phyloP scores from a whole-genome alignment of 495 filamentous ascomycete species.

The Aspergillus campestris region DNA sequence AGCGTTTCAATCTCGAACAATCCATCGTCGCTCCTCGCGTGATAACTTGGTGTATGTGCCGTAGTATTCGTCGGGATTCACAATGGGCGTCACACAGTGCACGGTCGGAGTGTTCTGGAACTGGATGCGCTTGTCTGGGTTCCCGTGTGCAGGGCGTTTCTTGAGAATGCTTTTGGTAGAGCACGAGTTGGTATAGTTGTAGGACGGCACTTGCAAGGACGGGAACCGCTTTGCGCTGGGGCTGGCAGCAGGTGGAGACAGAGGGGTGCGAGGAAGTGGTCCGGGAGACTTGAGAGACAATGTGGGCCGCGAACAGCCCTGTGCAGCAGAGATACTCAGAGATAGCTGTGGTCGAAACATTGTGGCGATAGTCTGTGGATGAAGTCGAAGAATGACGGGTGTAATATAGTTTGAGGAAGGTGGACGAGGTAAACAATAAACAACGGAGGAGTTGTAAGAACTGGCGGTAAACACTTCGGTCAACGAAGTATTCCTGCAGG shows the following conservation, averaged over 20 bases:
- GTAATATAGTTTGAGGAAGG: conserved; percentile 5
- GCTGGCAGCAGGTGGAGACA: conserved; percentile 35
- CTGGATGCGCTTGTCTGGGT: conserved; percentile 35
- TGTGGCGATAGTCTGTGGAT: conserved; percentile 6
- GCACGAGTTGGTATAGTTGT: conserved; percentile 40
- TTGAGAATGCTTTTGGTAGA: conserved; percentile 46
- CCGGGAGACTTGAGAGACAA: conserved; percentile 39
- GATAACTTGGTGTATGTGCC: conserved; percentile 43
- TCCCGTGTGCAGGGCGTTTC: conserved; percentile 23
- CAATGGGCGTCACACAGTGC: conserved; percentile 44
- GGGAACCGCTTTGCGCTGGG: conserved; percentile 37
- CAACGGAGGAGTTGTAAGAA: not conserved
- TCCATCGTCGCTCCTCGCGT: conserved; percentile 44
- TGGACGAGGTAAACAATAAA: conserved; percentile 7
- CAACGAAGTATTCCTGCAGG: conserved; percentile 26
- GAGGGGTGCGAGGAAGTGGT: conserved; percentile 34
- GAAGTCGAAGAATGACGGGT: not conserved
- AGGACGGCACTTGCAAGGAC: conserved; percentile 31
- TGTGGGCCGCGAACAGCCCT: conserved; percentile 26
- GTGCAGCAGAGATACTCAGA: conserved; percentile 37
- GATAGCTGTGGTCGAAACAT: conserved; percentile 43
- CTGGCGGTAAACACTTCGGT: conserved; percentile 20
- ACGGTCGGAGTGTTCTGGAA: conserved; percentile 42
- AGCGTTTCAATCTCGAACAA: conserved; percentile 23
- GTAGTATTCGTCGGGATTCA: conserved; percentile 46